phyloP scores from a whole-genome alignment of 495 filamentous ascomycete genomes.

The Articulospora tetracladia region DNA sequence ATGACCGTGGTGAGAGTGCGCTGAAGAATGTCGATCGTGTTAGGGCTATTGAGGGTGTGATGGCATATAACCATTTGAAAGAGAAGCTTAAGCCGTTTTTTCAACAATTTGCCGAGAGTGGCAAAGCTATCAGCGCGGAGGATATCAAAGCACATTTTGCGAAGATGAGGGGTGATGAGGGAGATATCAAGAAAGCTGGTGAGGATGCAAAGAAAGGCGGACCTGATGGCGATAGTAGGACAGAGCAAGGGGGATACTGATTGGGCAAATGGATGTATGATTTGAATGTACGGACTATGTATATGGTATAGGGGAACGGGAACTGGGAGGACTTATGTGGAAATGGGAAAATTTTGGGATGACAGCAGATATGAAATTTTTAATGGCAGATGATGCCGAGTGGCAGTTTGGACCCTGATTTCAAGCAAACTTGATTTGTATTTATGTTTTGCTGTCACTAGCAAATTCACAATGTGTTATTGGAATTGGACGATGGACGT shows the following conservation, averaged over 20 bases:
- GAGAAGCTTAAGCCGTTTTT: conserved; percentile 92
- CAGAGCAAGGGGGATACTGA: conserved; percentile 59
- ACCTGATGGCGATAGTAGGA: conserved; percentile 36
- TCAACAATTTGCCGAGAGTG: conserved; percentile 87
- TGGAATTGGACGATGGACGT: no score
- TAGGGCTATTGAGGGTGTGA: conserved; percentile 90
- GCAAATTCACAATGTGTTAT: no score
- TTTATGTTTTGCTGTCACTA: no score
- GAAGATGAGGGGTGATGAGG: conserved; percentile 81
- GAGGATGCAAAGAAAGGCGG: conserved; percentile 33
- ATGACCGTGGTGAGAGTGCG: conserved; percentile 86
- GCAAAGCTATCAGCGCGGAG: conserved; percentile 79
- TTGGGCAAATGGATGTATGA: neutral
- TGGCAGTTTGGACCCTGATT: no score
- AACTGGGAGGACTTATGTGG: neutral
- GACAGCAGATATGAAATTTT: no score
- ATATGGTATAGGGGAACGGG: neutral
- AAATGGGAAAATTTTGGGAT: neutral
- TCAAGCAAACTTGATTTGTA: no score
- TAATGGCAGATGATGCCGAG: no score
- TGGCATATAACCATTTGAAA: conserved; percentile 93
- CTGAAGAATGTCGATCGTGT: conserved; percentile 88
- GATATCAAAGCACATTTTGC: conserved; percentile 97
- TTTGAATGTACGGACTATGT: neutral
- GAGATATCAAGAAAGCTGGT: conserved; percentile 44